phyloP scores from a whole-genome alignment of 2,329 filamentous ascomycete genomes.

The Neoascochyta sp. region DNA sequence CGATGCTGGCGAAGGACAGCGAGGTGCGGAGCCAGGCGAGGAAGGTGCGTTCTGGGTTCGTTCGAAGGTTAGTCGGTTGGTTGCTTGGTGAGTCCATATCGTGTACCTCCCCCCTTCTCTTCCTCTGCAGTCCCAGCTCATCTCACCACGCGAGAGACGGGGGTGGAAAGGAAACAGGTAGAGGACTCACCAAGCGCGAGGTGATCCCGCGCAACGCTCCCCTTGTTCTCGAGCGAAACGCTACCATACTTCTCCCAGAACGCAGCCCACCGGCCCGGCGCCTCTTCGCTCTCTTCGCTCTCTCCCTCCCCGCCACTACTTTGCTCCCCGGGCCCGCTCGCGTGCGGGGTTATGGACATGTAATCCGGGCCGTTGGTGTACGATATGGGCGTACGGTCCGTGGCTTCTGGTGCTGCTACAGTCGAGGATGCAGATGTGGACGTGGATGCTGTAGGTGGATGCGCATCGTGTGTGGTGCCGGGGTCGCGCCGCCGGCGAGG shows the following conservation, averaged over 20 bases:
- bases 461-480: too few relatives aligned
- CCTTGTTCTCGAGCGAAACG: conserved; percentile 81
- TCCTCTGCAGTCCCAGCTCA: too few relatives aligned
- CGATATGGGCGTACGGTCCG: too few relatives aligned
- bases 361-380: too few relatives aligned
- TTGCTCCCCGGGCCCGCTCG: conserved; percentile 5
- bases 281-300: conserved; percentile 18
- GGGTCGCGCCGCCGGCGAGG: too few relatives aligned
- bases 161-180: not conserved
- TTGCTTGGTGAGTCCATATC: too few relatives aligned
- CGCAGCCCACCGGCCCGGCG: conserved; percentile 51
- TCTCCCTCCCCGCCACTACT: not conserved
- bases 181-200: conserved; percentile 64
- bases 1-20: conserved; percentile 75
- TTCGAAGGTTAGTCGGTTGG: not conserved
- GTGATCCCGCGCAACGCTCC: conserved; percentile 78
- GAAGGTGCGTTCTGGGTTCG: conserved; percentile 68
- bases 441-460: too few relatives aligned
- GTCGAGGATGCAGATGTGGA: too few relatives aligned
- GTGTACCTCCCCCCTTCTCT: too few relatives aligned
- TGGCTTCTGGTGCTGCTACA: too few relatives aligned
- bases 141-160: too few relatives aligned
- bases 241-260: conserved; percentile 59
- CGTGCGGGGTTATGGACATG: too few relatives aligned
- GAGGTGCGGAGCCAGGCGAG: conserved; percentile 82